Evolutionary conservation across 345 rosid genomes (phyloP), one percentile per base, ranked within the genome.

Genomic region (Lagerstroemia speciosa): DNA sequence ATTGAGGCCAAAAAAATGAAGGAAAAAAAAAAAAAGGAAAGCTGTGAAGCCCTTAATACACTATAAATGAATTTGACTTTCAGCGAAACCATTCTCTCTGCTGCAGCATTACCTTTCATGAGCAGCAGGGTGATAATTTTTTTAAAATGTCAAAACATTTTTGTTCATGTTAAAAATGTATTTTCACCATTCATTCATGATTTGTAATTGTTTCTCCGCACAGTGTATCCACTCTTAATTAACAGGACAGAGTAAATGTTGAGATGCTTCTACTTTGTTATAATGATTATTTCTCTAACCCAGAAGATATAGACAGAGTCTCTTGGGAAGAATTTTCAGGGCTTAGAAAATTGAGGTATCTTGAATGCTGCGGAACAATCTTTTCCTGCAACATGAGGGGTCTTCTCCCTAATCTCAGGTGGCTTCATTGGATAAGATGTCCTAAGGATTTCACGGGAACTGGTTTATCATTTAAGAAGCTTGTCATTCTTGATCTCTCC

Each of bases 401-500:
- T 41, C 17, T 19, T 40, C 68, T 66, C 30, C 33, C 55, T 2
- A 38, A 43, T 1, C 30, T 69, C 20, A 27, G 7, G 26, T 60
- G 72, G 72, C 20, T 69, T 33, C 9, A 26, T 34, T 60, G 64
- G 19, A 46, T 33, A n/a, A 16, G 8, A 3, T 29, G 40, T 69
- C 65, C 72, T 24, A 3, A 6, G 29, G 53, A 69, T 11, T 58
- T 69, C 38, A 14, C 6, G 40, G 46, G 30, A n/a, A 0, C 5
- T 20, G 33, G 48, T 63, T 34, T 71, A 14, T 3, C 4, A 0
- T 71, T 48, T 1, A 27, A 3, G 27, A 37, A 63, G 16, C 36
- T 71, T 43, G 68, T 50, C 2, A 36, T 71, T 34, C 53, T 71
- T 2, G 62, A 62, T 9, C 67, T 48, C 6, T 64, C 62, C 3